Base-by-base conservation (phyloP, 1,139 yeast genomes). In the Sugiyamaella sp. region DNA sequence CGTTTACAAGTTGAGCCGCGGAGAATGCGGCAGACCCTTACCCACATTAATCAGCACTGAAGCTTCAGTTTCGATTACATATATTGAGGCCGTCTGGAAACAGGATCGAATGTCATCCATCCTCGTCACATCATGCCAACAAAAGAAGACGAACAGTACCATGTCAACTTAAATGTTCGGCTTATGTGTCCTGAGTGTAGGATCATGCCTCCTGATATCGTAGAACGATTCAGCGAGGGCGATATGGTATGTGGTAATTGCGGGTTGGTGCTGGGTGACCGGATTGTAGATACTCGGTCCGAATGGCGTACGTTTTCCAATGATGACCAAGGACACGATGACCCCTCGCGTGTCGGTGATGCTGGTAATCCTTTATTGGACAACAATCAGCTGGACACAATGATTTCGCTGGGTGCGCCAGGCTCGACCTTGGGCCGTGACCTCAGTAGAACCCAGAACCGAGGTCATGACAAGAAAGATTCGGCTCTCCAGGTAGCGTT, bases 291-390 rank as follows among this genome's bases (percentile, higher is more conserved):
- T 68, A 91, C 97, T 4, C 79, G 99, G 63, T 89, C 97, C 1
- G 99, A 93, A 76, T 93, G 99, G 99, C 88, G 99, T 77, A 93
- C 99, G 1, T 93, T 93, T 72, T 68, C 77, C 46, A 93, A 93
- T 70, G 99, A 93, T 70, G 99, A 93, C 70, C 98, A 91, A 72
- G 95, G 93, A 62, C 96, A 96, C 64, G 98, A 90, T 68, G 99
- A 93, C 70, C 99, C 99, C 2, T 86, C 95, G 64, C 98, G 99
- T 87, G 99, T 93, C 60, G 99, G 99, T 71, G 98, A 91, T 67
- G 98, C 98, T 2, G 86, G 95, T n/a, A 91, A 91, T 68, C 97
- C 98, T 12, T 74, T 91, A 57, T 77, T 95, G 63, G 98, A 91
- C 66, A 88, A 95, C 22, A 95, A 88, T 64, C 95, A 90, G 71